Evolutionary conservation across 1,284 basidiomycete species (phyloP).

Genomic region (Wolfiporia cocos): DNA sequence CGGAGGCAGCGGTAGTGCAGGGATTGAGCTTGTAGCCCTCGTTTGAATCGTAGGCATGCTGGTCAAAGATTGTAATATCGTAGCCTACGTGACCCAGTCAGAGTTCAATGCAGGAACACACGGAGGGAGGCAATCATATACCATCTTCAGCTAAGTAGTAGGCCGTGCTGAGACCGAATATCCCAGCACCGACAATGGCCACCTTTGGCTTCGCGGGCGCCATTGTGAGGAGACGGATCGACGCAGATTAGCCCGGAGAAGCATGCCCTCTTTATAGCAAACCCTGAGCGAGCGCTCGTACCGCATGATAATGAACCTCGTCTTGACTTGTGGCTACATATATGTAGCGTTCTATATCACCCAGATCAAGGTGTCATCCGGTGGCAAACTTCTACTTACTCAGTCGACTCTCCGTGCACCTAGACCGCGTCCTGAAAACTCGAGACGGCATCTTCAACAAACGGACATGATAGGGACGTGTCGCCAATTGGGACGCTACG

Average conservation of each 20-base stretch:
- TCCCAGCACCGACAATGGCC: constrained; percentile 8
- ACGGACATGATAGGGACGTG: too few relatives aligned
- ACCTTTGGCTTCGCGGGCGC: constrained; percentile 5
- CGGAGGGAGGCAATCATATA: background rate
- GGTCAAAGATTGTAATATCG: constrained; percentile 8
- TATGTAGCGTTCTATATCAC: background rate
- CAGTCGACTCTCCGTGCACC: too few relatives aligned
- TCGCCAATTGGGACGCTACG: too few relatives aligned
- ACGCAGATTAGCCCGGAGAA: too few relatives aligned
- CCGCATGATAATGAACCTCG: too few relatives aligned
- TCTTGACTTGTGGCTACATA: background rate
- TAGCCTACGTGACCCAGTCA: background rate
- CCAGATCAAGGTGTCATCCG: background rate
- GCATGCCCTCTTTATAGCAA: background rate
- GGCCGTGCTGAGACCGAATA: constrained; percentile 9
- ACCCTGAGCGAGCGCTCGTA: too few relatives aligned
- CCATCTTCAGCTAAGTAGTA: constrained; percentile 9
- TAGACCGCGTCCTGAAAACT: too few relatives aligned
- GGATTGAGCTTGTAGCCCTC: constrained; percentile 9
- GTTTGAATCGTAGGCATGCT: constrained; percentile 8
- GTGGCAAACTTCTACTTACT: background rate
- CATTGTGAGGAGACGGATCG: background rate
- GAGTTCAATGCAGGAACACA: background rate
- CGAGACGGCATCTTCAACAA: too few relatives aligned
- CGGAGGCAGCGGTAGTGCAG: constrained; percentile 7